phyloP scores from a whole-genome alignment of 192 early-diverging fungal genomes.

The Chytriomyces sp. region DNA sequence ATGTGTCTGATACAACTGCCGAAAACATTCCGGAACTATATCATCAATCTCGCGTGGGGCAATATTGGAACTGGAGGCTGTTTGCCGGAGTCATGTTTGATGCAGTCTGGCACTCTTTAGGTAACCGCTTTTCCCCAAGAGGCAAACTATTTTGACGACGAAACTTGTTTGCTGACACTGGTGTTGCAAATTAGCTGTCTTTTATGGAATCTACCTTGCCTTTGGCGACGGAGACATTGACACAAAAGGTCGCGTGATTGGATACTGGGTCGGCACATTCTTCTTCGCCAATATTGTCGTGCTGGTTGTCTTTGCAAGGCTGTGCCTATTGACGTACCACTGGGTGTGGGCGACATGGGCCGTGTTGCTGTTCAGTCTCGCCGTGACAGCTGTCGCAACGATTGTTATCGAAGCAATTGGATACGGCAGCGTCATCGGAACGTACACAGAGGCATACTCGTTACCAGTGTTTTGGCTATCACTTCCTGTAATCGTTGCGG shows the following conservation, averaged over 20 bases:
- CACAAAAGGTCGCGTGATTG: constrained; percentile 39
- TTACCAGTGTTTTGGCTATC: constrained; percentile 44
- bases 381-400: constrained; percentile 42
- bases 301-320: constrained; percentile 47
- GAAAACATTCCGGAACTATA: constrained; percentile 54
- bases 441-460: constrained; percentile 43
- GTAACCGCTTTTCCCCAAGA: constrained; percentile 10
- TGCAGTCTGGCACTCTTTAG: constrained; percentile 30
- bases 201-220: constrained; percentile 41
- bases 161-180: constrained; percentile 9
- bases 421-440: constrained; percentile 36
- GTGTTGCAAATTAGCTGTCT: constrained; percentile 33
- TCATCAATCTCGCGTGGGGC: constrained; percentile 41
- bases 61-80: constrained; percentile 49
- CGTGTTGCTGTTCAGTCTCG: constrained; percentile 32
- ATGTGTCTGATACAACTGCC: constrained; percentile 46
- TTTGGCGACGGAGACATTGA: constrained; percentile 42
- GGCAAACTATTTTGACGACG: neutral
- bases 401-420: constrained; percentile 41
- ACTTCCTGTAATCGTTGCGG: constrained; percentile 29
- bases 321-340: constrained; percentile 35
- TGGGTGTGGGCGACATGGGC: constrained; percentile 48
- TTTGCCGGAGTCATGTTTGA: constrained; percentile 16
- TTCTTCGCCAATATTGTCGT: constrained; percentile 53
- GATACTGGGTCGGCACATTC: constrained; percentile 56